phyloP scores from a whole-genome alignment of 2,329 filamentous ascomycete species.

The Stachybotrys chartarum region DNA sequence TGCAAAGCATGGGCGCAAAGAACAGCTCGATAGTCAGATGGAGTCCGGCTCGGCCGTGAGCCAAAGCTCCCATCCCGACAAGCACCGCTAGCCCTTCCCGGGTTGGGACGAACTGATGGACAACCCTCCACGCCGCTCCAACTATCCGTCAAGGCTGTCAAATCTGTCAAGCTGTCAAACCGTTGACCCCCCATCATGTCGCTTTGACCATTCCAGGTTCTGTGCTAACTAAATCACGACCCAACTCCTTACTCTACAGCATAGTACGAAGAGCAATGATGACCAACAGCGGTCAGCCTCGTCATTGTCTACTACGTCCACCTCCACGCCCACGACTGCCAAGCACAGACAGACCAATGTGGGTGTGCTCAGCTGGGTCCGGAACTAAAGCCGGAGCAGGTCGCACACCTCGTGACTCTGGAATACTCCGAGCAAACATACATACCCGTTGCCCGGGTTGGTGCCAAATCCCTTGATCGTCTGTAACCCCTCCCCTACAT shows the following conservation, averaged over 20 bases:
- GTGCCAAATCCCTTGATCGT: not conserved
- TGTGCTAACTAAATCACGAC: too few relatives aligned
- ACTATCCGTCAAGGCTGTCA: not conserved
- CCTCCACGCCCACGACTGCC: too few relatives aligned
- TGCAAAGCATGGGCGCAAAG: not conserved
- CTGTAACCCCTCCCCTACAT: not conserved
- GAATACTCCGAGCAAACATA: not conserved
- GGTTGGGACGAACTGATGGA: not conserved
- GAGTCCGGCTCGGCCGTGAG: not conserved
- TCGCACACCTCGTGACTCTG: not conserved
- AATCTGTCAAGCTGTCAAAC: not conserved
- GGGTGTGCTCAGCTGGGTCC: too few relatives aligned
- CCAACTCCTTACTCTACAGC: too few relatives aligned
- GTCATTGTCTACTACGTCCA: too few relatives aligned
- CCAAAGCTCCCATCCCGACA: not conserved
- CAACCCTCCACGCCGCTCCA: not conserved
- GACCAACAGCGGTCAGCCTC: too few relatives aligned
- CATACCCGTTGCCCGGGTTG: not conserved
- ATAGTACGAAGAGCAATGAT: too few relatives aligned
- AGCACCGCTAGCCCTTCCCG: not conserved
- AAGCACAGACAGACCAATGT: too few relatives aligned
- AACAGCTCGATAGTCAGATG: not conserved
- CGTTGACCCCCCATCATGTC: too few relatives aligned
- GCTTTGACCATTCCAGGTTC: not conserved
- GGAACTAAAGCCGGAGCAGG: too few relatives aligned